Evolutionary conservation across 108 stramenopile species (phyloP).

Genomic region (Cyclotella atomus): DNA sequence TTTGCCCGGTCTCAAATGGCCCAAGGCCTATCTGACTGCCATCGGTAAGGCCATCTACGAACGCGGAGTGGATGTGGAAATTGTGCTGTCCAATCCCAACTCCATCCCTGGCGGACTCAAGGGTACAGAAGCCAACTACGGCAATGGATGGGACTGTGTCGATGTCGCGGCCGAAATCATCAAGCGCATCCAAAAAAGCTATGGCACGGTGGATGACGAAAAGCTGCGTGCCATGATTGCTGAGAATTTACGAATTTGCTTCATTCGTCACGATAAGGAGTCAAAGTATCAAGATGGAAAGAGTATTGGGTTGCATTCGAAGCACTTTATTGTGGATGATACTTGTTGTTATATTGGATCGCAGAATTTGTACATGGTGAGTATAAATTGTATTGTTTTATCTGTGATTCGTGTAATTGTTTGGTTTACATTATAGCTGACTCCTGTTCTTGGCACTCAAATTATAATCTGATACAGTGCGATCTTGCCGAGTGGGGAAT

Average conservation of each 20-base stretch:
- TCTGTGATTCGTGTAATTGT: too few relatives aligned
- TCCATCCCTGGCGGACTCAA: conserved; percentile 49
- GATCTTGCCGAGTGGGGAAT: conserved; percentile 61
- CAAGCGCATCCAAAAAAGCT: conserved; percentile 45
- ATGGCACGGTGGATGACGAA: conserved; percentile 34
- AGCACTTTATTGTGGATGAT: conserved; percentile 59
- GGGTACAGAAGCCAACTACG: conserved; percentile 59
- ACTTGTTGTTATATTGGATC: conserved; percentile 51
- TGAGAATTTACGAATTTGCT: conserved; percentile 53
- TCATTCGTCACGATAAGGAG: conserved; percentile 36
- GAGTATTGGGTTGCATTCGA: conserved; percentile 59
- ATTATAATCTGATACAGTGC: too few relatives aligned
- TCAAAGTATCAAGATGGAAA: conserved; percentile 41
- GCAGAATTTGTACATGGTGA: conserved; percentile 59
- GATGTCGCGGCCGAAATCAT: conserved; percentile 67
- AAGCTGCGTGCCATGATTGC: conserved; percentile 36
- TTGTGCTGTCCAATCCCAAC: conserved; percentile 48
- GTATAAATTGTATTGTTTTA: too few relatives aligned
- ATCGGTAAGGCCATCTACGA: conserved; percentile 45
- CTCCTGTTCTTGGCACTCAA: too few relatives aligned
- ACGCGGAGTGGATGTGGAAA: conserved; percentile 50
- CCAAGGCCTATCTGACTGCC: conserved; percentile 35
- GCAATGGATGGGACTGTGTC: conserved; percentile 67
- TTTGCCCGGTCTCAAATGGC: conserved; percentile 48
- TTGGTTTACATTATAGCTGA: too few relatives aligned